phyloP scores from a whole-genome alignment of 352 stramenopile species.

The Phytophthora palmivora region DNA sequence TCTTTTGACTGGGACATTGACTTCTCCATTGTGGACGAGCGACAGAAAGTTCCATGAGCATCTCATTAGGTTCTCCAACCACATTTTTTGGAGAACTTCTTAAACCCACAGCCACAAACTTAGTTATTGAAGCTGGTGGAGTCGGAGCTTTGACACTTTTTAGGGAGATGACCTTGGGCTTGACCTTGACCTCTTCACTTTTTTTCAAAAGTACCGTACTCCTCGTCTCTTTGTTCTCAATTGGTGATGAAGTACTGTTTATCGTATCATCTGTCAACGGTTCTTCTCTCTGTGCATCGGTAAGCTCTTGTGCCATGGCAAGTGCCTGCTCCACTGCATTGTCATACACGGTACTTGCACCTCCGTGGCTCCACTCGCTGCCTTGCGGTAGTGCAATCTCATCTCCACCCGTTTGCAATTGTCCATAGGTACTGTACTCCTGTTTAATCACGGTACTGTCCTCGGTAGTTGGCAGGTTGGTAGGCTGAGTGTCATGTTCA shows the following conservation, averaged over 20 bases:
- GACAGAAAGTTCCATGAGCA: slow-evolving; percentile 9
- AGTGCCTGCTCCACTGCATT: slow-evolving; percentile 15
- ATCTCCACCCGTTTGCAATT: background rate
- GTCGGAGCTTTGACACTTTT: slow-evolving; percentile 5
- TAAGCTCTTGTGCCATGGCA: slow-evolving; percentile 14
- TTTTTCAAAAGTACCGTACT: slow-evolving; percentile 6
- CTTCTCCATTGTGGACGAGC: slow-evolving; percentile 2
- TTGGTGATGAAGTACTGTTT: slow-evolving; percentile 11
- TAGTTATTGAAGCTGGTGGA: background rate
- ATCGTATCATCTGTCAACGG: slow-evolving; percentile 20
- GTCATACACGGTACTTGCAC: background rate
- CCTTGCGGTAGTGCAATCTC: slow-evolving; percentile 17
- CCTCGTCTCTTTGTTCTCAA: background rate
- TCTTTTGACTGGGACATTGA: slow-evolving; percentile 7
- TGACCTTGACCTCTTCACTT: background rate
- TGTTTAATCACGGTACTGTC: slow-evolving; percentile 8
- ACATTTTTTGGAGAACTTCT: background rate
- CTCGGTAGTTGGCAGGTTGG: background rate
- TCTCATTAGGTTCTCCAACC: background rate
- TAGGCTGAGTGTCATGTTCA: background rate
- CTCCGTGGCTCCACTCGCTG: slow-evolving; percentile 37
- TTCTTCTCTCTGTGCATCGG: slow-evolving; percentile 10
- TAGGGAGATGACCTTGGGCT: slow-evolving; percentile 11
- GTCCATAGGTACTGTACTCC: background rate
- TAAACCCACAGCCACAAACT: slow-evolving; percentile 6